Base-by-base conservation (phyloP, 352 stramenopile genomes). In the Achlya hypogyna region DNA sequence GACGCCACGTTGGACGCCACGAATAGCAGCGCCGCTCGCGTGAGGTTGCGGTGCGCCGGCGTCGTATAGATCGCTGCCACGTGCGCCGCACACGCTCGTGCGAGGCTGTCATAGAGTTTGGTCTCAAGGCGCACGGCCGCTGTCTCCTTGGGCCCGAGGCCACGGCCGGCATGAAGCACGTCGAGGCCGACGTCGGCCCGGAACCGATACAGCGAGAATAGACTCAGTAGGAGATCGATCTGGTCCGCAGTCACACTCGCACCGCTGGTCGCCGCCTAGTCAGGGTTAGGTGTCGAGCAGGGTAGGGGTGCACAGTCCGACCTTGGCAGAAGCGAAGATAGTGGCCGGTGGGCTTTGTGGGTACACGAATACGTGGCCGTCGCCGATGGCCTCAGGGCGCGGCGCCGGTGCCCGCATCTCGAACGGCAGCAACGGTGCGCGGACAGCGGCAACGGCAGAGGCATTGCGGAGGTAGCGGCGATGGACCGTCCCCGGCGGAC, bases 181-280 rank as follows among this genome's bases (percentile, higher is more conserved):
- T 85, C 78, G 18, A 77, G 72, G 1, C 83, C 83, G 1, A 93
- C 83, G 56, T 94, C 83, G 25, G 85, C 85, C n/a, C 85, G 82
- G 67, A 91, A 94, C 4, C 85, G 78, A 69, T 94, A 94, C 51
- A 92, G 70, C 16, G 85, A 92, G 62, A 91, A 94, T 20, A 92
- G 69, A 62, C 83, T 94, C 29, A 94, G 62, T 3, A 92, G 53
- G 40, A 94, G 69, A 64, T 94, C 85, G 29, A 94, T 76, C 58
- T 87, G 81, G 32, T 78, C 60, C 20, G 22, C 14, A 16, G 60
- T 58, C 25, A 53, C 42, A 45, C 23, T 22, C 23, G 63, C 49
- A 16, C 51, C 35, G 23, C 10, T 22, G 16, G 62, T 69, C 20
- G 28, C 27, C 14, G 25, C 52, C 43, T 69, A 62, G 16, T 9